These are phyloP conservation scores for Aspergillus sp. DNA, from an alignment of 2,329 filamentous ascomycete genomes.

Conservation along the genomic window DNA sequence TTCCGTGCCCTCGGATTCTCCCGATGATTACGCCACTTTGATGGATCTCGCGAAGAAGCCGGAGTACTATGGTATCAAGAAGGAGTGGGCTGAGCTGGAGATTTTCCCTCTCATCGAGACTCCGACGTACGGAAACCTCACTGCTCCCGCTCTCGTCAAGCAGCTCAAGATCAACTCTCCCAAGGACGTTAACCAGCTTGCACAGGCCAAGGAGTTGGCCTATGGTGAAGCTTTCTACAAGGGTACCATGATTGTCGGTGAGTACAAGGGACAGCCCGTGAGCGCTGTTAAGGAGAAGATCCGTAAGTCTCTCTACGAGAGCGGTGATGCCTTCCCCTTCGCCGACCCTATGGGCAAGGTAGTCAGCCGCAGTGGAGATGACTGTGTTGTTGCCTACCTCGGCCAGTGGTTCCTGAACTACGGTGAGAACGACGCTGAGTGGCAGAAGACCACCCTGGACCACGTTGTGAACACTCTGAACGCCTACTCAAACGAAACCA, in stretches of 20 bases:
- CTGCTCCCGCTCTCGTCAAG: constrained; percentile 80
- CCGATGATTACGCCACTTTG: constrained; percentile 90
- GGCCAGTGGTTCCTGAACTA: constrained; percentile 99
- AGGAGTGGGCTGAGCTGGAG: constrained; percentile 92
- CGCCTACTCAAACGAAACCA: constrained; percentile 75
- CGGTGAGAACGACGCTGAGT: constrained; percentile 75
- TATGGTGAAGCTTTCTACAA: constrained; percentile 99
- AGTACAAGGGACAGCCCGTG: constrained; percentile 84
- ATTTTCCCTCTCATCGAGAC: constrained; percentile 89
- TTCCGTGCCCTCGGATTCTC: constrained; percentile 91
- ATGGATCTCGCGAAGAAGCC: constrained; percentile 90
- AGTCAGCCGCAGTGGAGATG: constrained; percentile 83
- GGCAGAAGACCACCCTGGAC: constrained; percentile 74
- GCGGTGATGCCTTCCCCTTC: constrained; percentile 82
- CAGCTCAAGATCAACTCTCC: constrained; percentile 95
- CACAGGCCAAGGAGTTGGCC: constrained; percentile 90
- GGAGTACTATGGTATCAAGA: constrained; percentile 93
- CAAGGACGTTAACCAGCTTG: constrained; percentile 87
- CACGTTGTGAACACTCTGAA: constrained; percentile 74
- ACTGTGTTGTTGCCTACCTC: constrained; percentile 88
- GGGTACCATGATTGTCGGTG: constrained; percentile 82
- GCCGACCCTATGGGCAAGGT: constrained; percentile 91
- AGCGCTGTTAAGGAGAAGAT: constrained; percentile 86
- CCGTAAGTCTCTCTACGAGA: constrained; percentile 72
- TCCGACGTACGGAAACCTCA: constrained; percentile 80